Base-by-base conservation (phyloP, 768 basidiomycete genomes). In the Amyloporia xantha region DNA sequence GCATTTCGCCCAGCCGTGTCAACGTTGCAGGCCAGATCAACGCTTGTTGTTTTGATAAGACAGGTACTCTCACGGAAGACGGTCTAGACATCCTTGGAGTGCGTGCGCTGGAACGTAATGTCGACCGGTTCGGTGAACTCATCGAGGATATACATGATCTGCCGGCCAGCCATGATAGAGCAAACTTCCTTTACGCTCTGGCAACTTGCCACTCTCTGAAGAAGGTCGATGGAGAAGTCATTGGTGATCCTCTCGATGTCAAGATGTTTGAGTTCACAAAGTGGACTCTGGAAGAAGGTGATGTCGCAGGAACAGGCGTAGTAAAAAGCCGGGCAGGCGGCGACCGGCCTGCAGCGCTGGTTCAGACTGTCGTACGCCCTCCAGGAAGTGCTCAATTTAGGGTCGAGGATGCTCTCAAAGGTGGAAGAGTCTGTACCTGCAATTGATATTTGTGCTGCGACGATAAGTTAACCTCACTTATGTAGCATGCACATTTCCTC, bases 231-330 rank as follows among this genome's bases (percentile, higher is more conserved):
- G 86, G 84, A 1, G 79, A 89, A 56, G 68, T 85, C n/a, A 82
- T 99, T 35, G 96, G 96, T 1, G 96, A 99, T 66, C 96, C 96
- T 1, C 67, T 99, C 33, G 96, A 99, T 62, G 82, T 86, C 50
- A 94, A 95, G 68, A 99, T 99, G 96, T 99, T 97, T 63, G 86
- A 85, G 52, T 98, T 96, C 62, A 97, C 96, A 5, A 81, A 80
- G 44, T 99, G 96, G 96, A 89, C 85, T 0, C 69, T 99, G 44
- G 95, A 99, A 60, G 96, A 98, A 69, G 95, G 95, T 1, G 73
- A 79, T 21, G 60, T 82, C 11, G 76, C 81, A 21, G 82, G 85
- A 28, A 84, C 81, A 7, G 79, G 80, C 9, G 78, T 79, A 24
- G 84, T 89, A 58, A 87, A 83, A 63, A 77, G 74, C 43, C 69